Conservation (phyloP, 768 basidiomycete genomes). For the Trametes elegans region DNA sequence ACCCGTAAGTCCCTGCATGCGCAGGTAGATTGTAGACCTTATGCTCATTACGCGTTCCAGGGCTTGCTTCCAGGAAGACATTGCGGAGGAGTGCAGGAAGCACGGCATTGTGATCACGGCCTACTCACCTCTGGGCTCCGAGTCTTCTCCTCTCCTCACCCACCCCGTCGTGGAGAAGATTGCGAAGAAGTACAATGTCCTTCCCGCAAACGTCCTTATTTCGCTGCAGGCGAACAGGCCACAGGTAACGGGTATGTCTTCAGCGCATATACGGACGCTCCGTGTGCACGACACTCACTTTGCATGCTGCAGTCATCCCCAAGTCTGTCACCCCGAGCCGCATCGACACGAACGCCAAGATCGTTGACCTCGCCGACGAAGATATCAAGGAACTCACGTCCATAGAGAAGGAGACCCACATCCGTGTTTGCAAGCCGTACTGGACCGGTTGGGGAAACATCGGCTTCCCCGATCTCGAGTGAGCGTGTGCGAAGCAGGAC, state of each 20-base stretch:
- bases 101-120: conserved; percentile 73
- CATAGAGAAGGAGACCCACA: conserved; percentile 60
- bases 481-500: background rate
- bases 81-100: conserved; percentile 56
- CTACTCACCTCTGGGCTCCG: conserved; percentile 78
- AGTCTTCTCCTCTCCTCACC: conserved; percentile 61
- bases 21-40: background rate
- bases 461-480: conserved; percentile 45
- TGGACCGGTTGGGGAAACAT: conserved; percentile 65
- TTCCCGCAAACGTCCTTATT: conserved; percentile 65
- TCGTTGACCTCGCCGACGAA: conserved; percentile 60
- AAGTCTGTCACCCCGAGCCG: conserved; percentile 76
- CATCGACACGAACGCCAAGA: conserved; percentile 57
- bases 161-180: conserved; percentile 60
- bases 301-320: conserved; percentile 48
- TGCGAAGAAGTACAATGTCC: conserved; percentile 57
- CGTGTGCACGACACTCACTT: conserved; percentile 14
- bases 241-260: conserved; percentile 46
- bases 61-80: conserved; percentile 64
- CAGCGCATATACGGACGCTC: too few species aligned
- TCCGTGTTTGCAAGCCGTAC: conserved; percentile 62
- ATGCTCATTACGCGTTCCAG: conserved; percentile 27
- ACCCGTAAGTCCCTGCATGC: conserved; percentile 47
- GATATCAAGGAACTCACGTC: conserved; percentile 57
- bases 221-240: conserved; percentile 71